Conservation (phyloP, 116 monocot species). For the Trichopus zeylanicus region DNA sequence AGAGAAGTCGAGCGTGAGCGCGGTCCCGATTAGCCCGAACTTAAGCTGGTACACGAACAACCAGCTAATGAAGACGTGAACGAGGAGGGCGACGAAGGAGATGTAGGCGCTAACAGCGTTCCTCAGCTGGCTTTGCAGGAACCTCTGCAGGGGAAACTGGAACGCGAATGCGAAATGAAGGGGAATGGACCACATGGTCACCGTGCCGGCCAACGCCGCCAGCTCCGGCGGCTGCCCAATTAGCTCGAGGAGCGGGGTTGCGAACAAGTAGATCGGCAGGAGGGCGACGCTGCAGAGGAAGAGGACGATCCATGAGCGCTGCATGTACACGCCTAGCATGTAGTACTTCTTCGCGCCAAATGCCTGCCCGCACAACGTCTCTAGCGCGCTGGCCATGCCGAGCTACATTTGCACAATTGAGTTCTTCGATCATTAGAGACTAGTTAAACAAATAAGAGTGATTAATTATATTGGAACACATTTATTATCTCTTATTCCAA, state of each 20-base stretch:
- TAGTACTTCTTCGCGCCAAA: conserved; percentile 35
- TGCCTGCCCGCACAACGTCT: conserved; percentile 52
- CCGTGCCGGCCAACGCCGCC: conserved; percentile 18
- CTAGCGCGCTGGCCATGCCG: conserved; percentile 63
- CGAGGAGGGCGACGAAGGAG: conserved; percentile 9
- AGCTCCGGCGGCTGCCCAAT: conserved; percentile 33
- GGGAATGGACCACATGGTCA: conserved; percentile 34
- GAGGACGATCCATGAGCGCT: conserved; percentile 50
- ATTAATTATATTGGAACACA: too few relatives aligned
- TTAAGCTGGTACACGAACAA: conserved; percentile 26
- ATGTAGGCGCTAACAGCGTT: conserved; percentile 12
- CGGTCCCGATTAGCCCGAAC: conserved; percentile 28
- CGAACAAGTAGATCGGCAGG: conserved; percentile 29
- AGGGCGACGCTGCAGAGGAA: conserved; percentile 25
- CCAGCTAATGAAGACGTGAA: conserved; percentile 39
- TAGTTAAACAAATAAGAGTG: too few relatives aligned
- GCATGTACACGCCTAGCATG: conserved; percentile 53
- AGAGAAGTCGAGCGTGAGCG: conserved; percentile 27
- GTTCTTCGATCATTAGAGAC: not conserved
- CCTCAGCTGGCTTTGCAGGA: conserved; percentile 38
- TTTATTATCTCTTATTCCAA: too few relatives aligned
- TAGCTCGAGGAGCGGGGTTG: conserved; percentile 23
- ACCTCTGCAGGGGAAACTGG: conserved; percentile 28
- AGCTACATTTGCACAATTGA: conserved; percentile 18
- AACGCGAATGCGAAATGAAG: conserved; percentile 42